Evolutionary conservation across 257 asterid genomes (phyloP), one percentile per base, ranked within the genome.

Genomic region (Orobanche coerulescens): DNA sequence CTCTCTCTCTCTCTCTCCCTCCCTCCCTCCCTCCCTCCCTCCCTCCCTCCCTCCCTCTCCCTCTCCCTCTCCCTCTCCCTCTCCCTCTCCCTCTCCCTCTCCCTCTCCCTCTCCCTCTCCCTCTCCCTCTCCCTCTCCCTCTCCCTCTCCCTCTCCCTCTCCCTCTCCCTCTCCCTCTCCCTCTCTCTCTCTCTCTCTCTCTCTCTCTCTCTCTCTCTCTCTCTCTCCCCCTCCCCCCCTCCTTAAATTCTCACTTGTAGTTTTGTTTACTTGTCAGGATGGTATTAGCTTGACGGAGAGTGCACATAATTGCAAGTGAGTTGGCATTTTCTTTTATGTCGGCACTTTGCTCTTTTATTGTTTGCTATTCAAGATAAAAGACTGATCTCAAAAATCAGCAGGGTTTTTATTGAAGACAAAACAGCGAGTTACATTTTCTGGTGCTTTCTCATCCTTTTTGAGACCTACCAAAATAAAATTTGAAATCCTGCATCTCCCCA

Each of bases 271-370:
- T 61, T 76, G 64, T 28, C 94, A 91, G 96, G 95, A 88, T 77
- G 83, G 72, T 46, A 75, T 92, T 78, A 79, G 81, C 83, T 81
- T 88, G 79, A 80, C 78, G 8, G 92, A 81, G 67, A 75, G 85
- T 42, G 76, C 61, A 16, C 98, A 91, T 68, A 81, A 66, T 67
- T 73, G 89, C 61, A 87, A 91, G 97, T 90, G 75, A 85, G 97
- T 80, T 67, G 20, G 49, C 37, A 42, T 40, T 36, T 55, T 19
- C 60, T 40, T 61, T 70, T 1, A 5, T 37, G 15, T 47, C n/a
- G 44, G 44, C 44, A 43, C 1, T 43, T n/a, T 15, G 15, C 47
- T n/a, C 36, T 30, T 6, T 13, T 18, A 4, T 12, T 40, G 14
- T 14, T 43, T 15, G 44, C n/a, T 39, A 39, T 39, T 39, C 44